A percentile compares a stretch with the other conserved stretches of the same genome.
phyloP scores from a whole-genome alignment of 2,329 filamentous ascomycete species.

The Cryphonectria radicalis region DNA sequence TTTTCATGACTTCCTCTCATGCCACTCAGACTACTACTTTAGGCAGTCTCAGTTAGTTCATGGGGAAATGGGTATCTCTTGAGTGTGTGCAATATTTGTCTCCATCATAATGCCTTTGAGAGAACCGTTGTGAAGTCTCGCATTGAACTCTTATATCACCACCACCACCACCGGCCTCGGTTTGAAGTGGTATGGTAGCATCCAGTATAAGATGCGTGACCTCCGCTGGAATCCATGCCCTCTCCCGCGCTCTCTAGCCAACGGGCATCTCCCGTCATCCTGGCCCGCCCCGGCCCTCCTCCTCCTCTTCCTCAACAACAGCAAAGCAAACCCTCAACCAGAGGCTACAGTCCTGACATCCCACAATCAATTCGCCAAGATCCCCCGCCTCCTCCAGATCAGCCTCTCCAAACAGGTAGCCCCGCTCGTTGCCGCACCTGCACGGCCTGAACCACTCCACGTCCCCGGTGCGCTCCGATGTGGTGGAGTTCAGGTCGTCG shows the following conservation, averaged over 20 bases:
- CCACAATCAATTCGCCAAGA: constrained; percentile 65
- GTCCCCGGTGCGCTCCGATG: constrained; percentile 35
- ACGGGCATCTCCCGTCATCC: not conserved
- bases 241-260: not conserved
- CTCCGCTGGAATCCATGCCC: not conserved
- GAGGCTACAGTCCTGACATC: constrained; percentile 68
- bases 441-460: constrained; percentile 61
- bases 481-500: constrained; percentile 64
- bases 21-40: constrained; percentile 27
- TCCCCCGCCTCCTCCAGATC: constrained; percentile 64
- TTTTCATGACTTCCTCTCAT: constrained; percentile 21
- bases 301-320: constrained; percentile 48
- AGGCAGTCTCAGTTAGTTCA: constrained; percentile 52
- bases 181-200: not conserved
- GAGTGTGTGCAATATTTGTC: constrained; percentile 8
- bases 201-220: not conserved
- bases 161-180: not conserved
- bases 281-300: constrained; percentile 20
- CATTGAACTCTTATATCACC: not conserved
- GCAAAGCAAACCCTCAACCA: constrained; percentile 69
- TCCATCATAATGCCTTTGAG: not conserved
- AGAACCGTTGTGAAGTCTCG: not conserved
- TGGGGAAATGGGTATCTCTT: constrained; percentile 29
- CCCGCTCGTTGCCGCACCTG: constrained; percentile 66
- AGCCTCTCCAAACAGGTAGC: constrained; percentile 61